A percentile compares a stretch with the other conserved stretches of the same genome.
phyloP scores from a whole-genome alignment of 179 eudicot species.

The Dionaea muscipula region DNA sequence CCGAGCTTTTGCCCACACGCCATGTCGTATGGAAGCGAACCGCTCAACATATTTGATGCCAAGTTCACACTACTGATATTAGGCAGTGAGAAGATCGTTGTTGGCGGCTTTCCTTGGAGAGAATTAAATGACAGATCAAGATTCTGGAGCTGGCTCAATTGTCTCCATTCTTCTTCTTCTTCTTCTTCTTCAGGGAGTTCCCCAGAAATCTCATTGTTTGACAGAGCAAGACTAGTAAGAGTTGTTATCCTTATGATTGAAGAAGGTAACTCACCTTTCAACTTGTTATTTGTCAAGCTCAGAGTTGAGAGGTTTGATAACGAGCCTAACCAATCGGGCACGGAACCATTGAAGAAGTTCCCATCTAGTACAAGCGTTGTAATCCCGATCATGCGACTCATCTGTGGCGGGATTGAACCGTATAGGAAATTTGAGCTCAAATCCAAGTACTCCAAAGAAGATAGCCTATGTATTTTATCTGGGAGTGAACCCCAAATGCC shows the following conservation, averaged over 20 bases:
- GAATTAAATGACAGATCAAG: slow-evolving; percentile 56
- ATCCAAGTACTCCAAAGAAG: slow-evolving; percentile 49
- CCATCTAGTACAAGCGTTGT: slow-evolving; percentile 43
- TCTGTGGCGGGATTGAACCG: slow-evolving; percentile 50
- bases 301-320: slow-evolving; percentile 35
- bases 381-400: slow-evolving; percentile 38
- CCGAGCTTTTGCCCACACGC: slow-evolving; percentile 44
- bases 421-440: slow-evolving; percentile 53
- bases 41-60: slow-evolving; percentile 53
- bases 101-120: slow-evolving; percentile 35
- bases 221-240: slow-evolving; percentile 31
- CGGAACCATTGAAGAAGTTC: slow-evolving; percentile 43
- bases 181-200: slow-evolving; percentile 37
- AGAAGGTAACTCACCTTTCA: slow-evolving; percentile 35
- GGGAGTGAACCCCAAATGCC: slow-evolving; percentile 68
- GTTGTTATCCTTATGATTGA: slow-evolving; percentile 20
- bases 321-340: slow-evolving; percentile 41
- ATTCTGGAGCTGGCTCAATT: slow-evolving; percentile 38
- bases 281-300: slow-evolving; percentile 31
- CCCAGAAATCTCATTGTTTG: slow-evolving; percentile 43
- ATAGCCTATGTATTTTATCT: slow-evolving; percentile 43
- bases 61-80: slow-evolving; percentile 46
- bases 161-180: slow-evolving; percentile 27
- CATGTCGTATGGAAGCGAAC: slow-evolving; percentile 41
- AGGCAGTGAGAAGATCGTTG: slow-evolving; percentile 41